Percentiles rank a stretch among this genome's conserved stretches.
Conservation (phyloP, 208 protist genomes). For the Porcisia deanei region DNA sequence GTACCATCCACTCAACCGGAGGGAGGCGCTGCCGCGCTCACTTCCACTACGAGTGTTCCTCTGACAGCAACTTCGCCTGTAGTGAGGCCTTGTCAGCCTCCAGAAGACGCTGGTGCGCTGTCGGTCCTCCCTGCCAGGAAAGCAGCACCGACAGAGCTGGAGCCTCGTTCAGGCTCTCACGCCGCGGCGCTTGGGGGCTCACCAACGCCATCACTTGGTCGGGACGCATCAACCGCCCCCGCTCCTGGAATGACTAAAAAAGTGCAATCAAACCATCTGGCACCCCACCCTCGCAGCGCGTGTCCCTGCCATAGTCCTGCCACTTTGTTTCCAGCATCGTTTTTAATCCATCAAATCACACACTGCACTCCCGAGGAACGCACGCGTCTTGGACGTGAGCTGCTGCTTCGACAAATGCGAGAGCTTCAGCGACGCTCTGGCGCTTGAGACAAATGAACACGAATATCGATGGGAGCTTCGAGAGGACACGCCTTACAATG, state of each 20-base stretch:
- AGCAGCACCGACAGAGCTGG: not conserved
- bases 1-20: not conserved
- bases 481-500: not conserved
- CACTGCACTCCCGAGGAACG: conserved; percentile 29
- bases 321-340: not conserved
- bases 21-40: conserved; percentile 7
- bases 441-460: too few species aligned
- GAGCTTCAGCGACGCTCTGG: conserved; percentile 25
- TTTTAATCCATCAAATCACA: conserved; percentile 26
- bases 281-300: not conserved
- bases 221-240: not conserved
- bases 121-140: not conserved
- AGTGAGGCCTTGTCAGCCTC: not conserved
- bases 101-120: not conserved
- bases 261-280: not conserved
- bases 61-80: not conserved
- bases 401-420: conserved; percentile 61
- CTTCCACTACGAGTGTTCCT: not conserved
- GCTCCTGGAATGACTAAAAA: not conserved
- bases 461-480: too few species aligned
- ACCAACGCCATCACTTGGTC: not conserved
- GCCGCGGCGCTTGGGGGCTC: not conserved
- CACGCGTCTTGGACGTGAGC: conserved; percentile 49
- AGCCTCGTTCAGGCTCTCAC: not conserved
- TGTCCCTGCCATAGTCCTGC: not conserved